Percentiles rank a stretch among this genome's conserved stretches.
phyloP scores from a whole-genome alignment of 2,329 filamentous ascomycete species.

The Penicillium sp. region DNA sequence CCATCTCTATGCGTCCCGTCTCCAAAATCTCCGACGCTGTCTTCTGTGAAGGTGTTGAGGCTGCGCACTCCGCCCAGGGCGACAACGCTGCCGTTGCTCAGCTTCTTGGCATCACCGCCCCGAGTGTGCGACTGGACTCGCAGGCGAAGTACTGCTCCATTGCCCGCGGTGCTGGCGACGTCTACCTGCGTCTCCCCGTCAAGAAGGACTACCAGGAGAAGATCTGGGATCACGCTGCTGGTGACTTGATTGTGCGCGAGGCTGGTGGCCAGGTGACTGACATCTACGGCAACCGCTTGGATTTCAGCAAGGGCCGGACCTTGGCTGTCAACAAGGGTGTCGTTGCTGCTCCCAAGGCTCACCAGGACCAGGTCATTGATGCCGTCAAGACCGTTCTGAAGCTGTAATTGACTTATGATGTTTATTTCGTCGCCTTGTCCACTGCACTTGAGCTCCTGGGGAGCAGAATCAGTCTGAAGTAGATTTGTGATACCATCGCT shows the following conservation, averaged over 20 bases:
- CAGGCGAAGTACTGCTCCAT: conserved; percentile 98
- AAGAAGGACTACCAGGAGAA: conserved; percentile 92
- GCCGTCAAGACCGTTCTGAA: conserved; percentile 78
- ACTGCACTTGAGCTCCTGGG: conserved; percentile 1
- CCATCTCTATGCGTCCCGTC: conserved; percentile 77
- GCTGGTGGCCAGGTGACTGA: conserved; percentile 91
- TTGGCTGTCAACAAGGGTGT: conserved; percentile 90
- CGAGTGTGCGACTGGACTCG: conserved; percentile 94
- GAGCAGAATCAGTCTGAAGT: conserved; percentile 23
- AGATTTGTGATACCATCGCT: conserved; percentile 34
- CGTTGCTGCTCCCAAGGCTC: conserved; percentile 74
- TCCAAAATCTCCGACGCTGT: conserved; percentile 73
- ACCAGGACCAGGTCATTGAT: conserved; percentile 73
- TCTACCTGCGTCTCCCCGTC: conserved; percentile 86
- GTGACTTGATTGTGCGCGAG: conserved; percentile 89
- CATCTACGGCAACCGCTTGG: conserved; percentile 75
- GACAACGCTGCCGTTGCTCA: conserved; percentile 82
- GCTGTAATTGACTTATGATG: conserved; percentile 32
- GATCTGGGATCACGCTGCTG: conserved; percentile 98
- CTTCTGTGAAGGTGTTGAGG: conserved; percentile 96
- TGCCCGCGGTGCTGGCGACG: conserved; percentile 86
- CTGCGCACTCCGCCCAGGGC: conserved; percentile 83
- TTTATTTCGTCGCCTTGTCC: neutral
- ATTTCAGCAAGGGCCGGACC: conserved; percentile 84
- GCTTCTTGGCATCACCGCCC: conserved; percentile 79